phyloP scores from a whole-genome alignment of 306 rosid genomes.

The Fragaria ananassa region DNA sequence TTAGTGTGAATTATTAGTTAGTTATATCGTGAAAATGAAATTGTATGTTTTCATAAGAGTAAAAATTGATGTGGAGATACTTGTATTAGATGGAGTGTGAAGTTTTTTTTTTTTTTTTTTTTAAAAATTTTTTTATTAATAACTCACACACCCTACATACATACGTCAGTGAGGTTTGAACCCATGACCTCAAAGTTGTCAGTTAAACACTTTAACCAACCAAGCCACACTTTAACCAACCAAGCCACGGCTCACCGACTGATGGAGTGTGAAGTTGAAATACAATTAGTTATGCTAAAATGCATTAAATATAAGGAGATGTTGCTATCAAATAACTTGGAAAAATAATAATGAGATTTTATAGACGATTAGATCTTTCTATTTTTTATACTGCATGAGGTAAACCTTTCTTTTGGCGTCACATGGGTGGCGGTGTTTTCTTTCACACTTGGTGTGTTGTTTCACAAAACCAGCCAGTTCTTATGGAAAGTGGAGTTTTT shows the following conservation, averaged over 20 bases:
- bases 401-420: neutral
- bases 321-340: neutral
- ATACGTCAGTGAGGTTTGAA: no score
- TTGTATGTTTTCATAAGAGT: no score
- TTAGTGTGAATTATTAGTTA: neutral
- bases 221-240: no score
- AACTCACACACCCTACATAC: no score
- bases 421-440: neutral
- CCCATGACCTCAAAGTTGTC: no score
- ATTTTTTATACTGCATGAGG: neutral
- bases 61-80: neutral
- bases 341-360: neutral
- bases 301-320: neutral
- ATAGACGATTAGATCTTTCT: neutral
- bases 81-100: neutral
- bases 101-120: no score
- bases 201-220: no score
- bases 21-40: no score
- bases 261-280: neutral
- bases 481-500: neutral
- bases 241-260: no score
- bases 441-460: neutral
- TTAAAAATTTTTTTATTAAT: no score
- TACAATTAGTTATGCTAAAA: no score
- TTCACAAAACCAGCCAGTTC: neutral